These are phyloP conservation scores for Echria macrotheca DNA, from an alignment of 495 filamentous ascomycete species.

Conservation along the genomic window DNA sequence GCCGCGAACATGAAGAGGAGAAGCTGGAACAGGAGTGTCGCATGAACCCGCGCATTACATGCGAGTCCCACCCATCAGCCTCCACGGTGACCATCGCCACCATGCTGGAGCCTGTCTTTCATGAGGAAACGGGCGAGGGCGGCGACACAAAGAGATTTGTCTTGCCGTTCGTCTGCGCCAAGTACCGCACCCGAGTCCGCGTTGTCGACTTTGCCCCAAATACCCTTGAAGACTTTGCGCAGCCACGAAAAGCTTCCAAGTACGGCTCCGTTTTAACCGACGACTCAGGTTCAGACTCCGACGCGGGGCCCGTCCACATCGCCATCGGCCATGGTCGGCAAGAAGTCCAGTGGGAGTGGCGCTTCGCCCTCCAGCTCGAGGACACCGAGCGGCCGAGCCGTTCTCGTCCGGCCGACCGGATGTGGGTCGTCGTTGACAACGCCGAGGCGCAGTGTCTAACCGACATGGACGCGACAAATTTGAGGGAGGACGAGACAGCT, in stretches of 20 bases:
- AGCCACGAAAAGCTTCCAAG: constrained; percentile 38
- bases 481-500: constrained; percentile 43
- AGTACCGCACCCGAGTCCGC: constrained; percentile 61
- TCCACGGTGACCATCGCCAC: constrained; percentile 37
- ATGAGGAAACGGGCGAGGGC: constrained; percentile 32
- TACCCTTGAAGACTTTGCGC: constrained; percentile 68
- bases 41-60: constrained; percentile 39
- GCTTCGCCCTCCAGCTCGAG: constrained; percentile 68
- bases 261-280: constrained; percentile 43
- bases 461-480: constrained; percentile 59
- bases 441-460: constrained; percentile 60
- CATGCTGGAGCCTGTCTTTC: constrained; percentile 41
- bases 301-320: too few relatives aligned
- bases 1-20: too few relatives aligned
- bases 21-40: constrained; percentile 20
- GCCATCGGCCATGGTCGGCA: too few relatives aligned
- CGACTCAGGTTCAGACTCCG: too few relatives aligned
- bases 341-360: constrained; percentile 72
- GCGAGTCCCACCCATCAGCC: constrained; percentile 37
- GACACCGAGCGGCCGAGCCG: constrained; percentile 38
- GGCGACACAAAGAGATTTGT: constrained; percentile 25
- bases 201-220: constrained; percentile 78
- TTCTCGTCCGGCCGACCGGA: constrained; percentile 29
- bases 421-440: constrained; percentile 65
- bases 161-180: constrained; percentile 66